Base-by-base conservation (phyloP, 495 filamentous ascomycete genomes). In the Acidomyces sp. region DNA sequence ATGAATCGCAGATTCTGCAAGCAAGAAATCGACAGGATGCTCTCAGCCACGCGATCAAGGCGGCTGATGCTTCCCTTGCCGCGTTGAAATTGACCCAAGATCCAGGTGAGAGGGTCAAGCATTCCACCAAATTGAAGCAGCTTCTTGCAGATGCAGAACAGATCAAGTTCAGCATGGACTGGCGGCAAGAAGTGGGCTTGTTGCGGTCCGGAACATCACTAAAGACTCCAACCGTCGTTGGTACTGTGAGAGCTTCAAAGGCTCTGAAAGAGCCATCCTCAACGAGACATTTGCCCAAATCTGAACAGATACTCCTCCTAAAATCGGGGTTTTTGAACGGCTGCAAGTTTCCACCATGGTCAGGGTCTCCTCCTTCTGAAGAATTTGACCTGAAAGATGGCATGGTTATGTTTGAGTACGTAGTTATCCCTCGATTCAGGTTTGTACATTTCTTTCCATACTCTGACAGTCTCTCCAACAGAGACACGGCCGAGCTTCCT, bases 271-370 rank as follows among this genome's bases (percentile, higher is more conserved):
- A 56, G 20, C 60, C 77, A n/a, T 53, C 61, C 13, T 78, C 78
- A 15, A 70, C 64, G 11, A 76, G 82, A 17, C 63, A 69, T 42
- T 65, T 81, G 36, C 69, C 82, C 6, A 80, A 68, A 3, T 66
- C 71, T 18, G 92, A 96, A 51, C 66, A 90, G 51, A 78, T 82
- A 15, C 76, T 95, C 22, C 59, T 95, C 5, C 64, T 85, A 7
- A 75, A 78, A 45, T 73, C 74, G 2, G 85, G 85, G 11, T 80
- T 76, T 37, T 61, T 97, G 7, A 80, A 93, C 54, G 80, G 80
- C 6, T 78, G 73, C 45, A 64, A 73, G 3, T 96, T 93, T 51
- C 84, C 77, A 6, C 85, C 82, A 3, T 97, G 90, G 90, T 64
- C 70, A 12, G 57, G 58, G 10, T 54, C 71, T 20, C 83, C 85